Evolutionary conservation across 306 rosid genomes (phyloP).

Genomic region (Dryas octopetala): DNA sequence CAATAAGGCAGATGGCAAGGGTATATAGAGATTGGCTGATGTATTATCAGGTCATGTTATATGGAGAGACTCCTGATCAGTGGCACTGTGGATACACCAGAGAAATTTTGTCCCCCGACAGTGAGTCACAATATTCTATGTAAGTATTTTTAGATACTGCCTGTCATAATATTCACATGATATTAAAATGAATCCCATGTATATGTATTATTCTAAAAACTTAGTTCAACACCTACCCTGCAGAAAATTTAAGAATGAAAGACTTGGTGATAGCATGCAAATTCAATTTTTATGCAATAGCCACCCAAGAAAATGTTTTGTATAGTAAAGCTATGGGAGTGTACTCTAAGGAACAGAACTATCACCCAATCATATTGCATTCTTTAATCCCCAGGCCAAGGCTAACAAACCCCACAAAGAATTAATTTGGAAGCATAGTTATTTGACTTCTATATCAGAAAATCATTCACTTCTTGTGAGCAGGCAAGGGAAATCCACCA

Average conservation of each 20-base stretch:
- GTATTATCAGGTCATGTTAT: constrained; percentile 73
- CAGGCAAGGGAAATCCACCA: constrained; percentile 18
- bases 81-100: constrained; percentile 40
- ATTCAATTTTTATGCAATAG: too few relatives aligned
- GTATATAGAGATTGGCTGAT: constrained; percentile 61
- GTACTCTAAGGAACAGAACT: neutral
- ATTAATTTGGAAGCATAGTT: neutral
- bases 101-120: constrained; percentile 25
- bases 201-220: neutral
- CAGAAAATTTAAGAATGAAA: neutral
- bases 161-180: constrained; percentile 7
- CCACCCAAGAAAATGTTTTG: too few relatives aligned
- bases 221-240: neutral
- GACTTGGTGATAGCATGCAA: neutral
- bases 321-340: too few relatives aligned
- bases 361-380: neutral
- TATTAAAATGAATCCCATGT: neutral
- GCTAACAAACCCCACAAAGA: neutral
- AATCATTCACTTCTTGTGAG: neutral
- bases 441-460: neutral
- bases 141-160: constrained; percentile 39
- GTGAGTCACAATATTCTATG: constrained; percentile 32
- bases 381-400: neutral
- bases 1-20: constrained; percentile 55
- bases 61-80: constrained; percentile 51